Percentiles rank a stretch among this genome's conserved stretches.
phyloP scores from a whole-genome alignment of 2,329 filamentous ascomycete genomes.

The Alternaria sp. region DNA sequence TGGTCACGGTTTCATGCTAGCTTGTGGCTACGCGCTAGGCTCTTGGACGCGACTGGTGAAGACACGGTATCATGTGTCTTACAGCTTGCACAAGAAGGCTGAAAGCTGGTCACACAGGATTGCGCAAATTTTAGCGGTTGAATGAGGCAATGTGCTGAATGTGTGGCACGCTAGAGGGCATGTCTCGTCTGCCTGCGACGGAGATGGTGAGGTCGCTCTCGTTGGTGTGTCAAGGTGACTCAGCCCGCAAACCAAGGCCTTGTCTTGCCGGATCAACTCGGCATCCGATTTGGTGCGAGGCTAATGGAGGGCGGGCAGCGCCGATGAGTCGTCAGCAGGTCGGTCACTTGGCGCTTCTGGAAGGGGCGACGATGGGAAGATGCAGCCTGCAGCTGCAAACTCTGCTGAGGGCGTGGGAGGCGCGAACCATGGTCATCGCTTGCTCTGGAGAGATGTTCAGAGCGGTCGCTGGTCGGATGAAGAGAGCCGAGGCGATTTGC shows the following conservation, averaged over 20 bases:
- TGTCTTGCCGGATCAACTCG: conserved; percentile 25
- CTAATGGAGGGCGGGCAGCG: conserved; percentile 17
- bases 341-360: conserved; percentile 26
- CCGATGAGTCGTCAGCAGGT: conserved; percentile 23
- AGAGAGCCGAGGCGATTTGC: conserved; percentile 13
- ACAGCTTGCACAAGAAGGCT: conserved; percentile 16
- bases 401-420: conserved; percentile 15
- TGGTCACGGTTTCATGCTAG: conserved; percentile 19
- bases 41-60: conserved; percentile 19
- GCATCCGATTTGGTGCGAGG: conserved; percentile 9
- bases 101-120: conserved; percentile 27
- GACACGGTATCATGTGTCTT: conserved; percentile 44
- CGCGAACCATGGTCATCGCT: conserved; percentile 10
- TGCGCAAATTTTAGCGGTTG: conserved; percentile 22
- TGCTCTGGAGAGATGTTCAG: neutral
- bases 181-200: conserved; percentile 30
- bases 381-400: conserved; percentile 22
- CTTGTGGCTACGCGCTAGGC: conserved; percentile 14
- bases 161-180: conserved; percentile 14
- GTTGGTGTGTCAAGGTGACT: conserved; percentile 32
- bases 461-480: conserved; percentile 10
- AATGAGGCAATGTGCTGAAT: conserved; percentile 15
- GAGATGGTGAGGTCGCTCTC: conserved; percentile 16
- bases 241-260: conserved; percentile 28
- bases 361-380: conserved; percentile 18